A percentile compares a stretch with the other conserved stretches of the same genome.
These are phyloP conservation scores for Penicillium verhagenii DNA, from an alignment of 495 filamentous ascomycete species.

Conservation along the genomic window DNA sequence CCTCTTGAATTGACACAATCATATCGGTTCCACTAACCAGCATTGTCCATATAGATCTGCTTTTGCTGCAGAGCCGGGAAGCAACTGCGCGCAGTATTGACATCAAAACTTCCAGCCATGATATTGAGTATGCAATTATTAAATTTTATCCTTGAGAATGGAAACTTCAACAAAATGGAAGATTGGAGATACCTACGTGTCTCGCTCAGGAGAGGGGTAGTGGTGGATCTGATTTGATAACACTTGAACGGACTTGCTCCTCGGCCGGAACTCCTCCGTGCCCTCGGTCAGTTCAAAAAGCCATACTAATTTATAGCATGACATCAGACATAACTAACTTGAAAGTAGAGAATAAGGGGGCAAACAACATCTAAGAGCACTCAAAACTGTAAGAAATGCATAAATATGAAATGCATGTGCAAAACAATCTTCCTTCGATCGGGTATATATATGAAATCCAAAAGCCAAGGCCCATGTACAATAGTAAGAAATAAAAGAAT, in stretches of 20 bases:
- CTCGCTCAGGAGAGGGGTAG: constrained; percentile 3
- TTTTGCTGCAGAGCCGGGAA: constrained; percentile 66
- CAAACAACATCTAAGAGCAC: no score
- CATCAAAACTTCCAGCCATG: constrained; percentile 40
- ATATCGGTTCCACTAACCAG: constrained; percentile 29
- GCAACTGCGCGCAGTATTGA: constrained; percentile 51
- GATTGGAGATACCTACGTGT: neutral
- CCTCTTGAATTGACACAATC: neutral
- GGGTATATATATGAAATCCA: constrained; percentile 32
- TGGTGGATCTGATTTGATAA: constrained; percentile 3
- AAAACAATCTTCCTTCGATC: constrained; percentile 20
- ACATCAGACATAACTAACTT: no score
- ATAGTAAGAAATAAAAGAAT: constrained; percentile 4
- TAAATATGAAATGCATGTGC: neutral
- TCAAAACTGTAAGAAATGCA: neutral
- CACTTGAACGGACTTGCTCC: constrained; percentile 1
- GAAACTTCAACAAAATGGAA: neutral
- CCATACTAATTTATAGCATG: no score
- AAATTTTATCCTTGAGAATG: neutral
- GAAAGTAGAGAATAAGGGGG: no score
- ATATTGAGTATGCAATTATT: neutral
- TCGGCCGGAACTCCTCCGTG: no score
- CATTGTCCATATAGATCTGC: constrained; percentile 74
- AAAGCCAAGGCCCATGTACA: constrained; percentile 15
- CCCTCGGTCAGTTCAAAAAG: neutral